These are phyloP conservation scores for Solanum aculeatissimum DNA, from an alignment of 305 asterid species.

Conservation along the genomic window DNA sequence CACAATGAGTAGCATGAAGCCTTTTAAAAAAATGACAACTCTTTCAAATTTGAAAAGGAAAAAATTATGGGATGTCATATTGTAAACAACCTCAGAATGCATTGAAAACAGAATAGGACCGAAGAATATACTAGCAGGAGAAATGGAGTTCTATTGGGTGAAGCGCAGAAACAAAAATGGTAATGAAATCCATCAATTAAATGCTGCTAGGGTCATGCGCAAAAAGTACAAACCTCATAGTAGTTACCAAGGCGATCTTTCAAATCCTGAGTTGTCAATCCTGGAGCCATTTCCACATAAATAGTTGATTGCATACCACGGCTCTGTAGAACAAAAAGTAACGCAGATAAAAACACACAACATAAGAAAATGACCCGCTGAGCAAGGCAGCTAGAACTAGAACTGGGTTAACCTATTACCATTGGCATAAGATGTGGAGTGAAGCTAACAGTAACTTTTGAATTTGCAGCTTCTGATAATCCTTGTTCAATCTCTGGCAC, in stretches of 20 bases:
- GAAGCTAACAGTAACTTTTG: slow-evolving; percentile 90
- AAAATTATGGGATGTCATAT: background rate
- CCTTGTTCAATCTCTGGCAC: slow-evolving; percentile 99
- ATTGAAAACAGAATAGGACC: background rate
- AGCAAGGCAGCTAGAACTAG: background rate
- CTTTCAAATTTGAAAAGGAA: background rate
- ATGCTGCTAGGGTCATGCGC: background rate
- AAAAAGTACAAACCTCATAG: slow-evolving; percentile 49
- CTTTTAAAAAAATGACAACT: background rate
- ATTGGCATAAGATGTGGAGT: slow-evolving; percentile 97
- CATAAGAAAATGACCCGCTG: background rate
- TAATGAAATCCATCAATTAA: background rate
- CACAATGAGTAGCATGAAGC: background rate
- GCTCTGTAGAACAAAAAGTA: slow-evolving; percentile 36
- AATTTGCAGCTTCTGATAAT: slow-evolving; percentile 65
- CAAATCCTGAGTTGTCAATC: slow-evolving; percentile 63
- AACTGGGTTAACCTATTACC: slow-evolving; percentile 31
- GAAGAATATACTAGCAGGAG: background rate
- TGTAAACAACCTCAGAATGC: background rate
- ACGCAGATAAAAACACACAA: background rate
- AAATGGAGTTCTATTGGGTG: background rate
- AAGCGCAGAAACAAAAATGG: background rate
- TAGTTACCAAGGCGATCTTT: slow-evolving; percentile 35
- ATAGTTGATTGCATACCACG: slow-evolving; percentile 99
- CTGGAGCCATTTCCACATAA: slow-evolving; percentile 76